Evolutionary conservation across 2,329 filamentous ascomycete genomes (phyloP).

Genomic region (Xylaria sp.): DNA sequence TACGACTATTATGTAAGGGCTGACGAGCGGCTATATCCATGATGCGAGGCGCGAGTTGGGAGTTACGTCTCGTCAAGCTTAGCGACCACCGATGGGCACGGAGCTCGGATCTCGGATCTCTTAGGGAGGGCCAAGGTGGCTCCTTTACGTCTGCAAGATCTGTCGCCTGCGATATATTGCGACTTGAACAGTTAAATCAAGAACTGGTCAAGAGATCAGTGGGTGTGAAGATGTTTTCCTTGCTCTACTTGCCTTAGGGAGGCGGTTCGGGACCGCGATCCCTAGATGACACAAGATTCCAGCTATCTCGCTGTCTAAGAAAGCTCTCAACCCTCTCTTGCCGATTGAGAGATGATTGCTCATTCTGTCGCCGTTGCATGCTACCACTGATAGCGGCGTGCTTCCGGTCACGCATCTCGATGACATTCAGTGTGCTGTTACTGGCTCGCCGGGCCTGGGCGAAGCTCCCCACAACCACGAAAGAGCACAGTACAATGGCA

Average conservation of each 20-base stretch:
- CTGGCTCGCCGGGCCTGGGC: constrained; percentile 77
- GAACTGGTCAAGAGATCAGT: neutral
- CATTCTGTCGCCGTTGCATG: constrained; percentile 62
- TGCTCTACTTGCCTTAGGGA: constrained; percentile 22
- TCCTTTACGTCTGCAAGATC: neutral
- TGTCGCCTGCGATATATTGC: neutral
- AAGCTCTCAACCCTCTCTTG: constrained; percentile 81
- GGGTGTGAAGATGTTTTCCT: neutral
- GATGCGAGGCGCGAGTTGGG: neutral
- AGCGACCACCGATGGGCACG: neutral
- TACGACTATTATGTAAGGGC: constrained; percentile 13
- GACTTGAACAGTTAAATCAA: constrained; percentile 6
- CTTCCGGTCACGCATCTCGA: constrained; percentile 74
- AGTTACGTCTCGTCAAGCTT: neutral
- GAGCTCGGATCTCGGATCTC: constrained; percentile 1
- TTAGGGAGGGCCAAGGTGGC: neutral
- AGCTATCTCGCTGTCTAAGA: constrained; percentile 73
- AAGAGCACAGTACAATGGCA: constrained; percentile 73
- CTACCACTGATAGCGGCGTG: constrained; percentile 72
- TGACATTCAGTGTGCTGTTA: constrained; percentile 67
- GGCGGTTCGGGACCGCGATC: constrained; percentile 13
- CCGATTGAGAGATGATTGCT: constrained; percentile 62
- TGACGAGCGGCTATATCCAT: neutral
- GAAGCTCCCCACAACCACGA: constrained; percentile 75
- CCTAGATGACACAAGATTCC: constrained; percentile 40